Percentiles rank a stretch among this genome's conserved stretches.
Evolutionary conservation across 257 asterid genomes (phyloP).

Genomic region (Anisodus tanguticus): DNA sequence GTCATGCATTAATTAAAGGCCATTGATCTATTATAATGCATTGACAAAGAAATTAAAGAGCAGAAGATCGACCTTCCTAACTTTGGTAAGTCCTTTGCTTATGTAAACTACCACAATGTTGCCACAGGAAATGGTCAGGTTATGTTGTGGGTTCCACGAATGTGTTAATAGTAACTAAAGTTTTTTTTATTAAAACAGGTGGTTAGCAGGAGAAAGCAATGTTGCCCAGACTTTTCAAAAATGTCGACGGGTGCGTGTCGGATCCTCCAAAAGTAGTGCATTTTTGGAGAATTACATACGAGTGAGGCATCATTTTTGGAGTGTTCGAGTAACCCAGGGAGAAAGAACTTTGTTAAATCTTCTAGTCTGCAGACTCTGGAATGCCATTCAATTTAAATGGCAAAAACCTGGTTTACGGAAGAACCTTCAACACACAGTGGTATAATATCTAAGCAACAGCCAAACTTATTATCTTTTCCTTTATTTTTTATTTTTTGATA

Average conservation of each 20-base stretch:
- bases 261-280: neutral
- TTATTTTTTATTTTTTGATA: neutral
- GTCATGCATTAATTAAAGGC: neutral
- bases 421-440: neutral
- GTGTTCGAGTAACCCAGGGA: neutral
- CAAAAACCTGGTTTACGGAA: neutral
- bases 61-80: neutral
- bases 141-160: neutral
- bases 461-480: neutral
- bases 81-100: neutral
- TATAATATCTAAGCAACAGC: neutral
- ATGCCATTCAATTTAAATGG: neutral
- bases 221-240: neutral
- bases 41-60: slow-evolving; percentile 8
- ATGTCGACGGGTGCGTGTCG: neutral
- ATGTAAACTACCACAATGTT: neutral
- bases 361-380: neutral
- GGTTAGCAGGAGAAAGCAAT: slow-evolving; percentile 1
- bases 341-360: slow-evolving; percentile 8
- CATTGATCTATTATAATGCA: neutral
- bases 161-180: neutral
- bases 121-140: neutral
- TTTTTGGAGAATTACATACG: neutral
- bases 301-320: neutral
- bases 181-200: neutral